Percentiles rank a stretch among this genome's conserved stretches.
phyloP scores from a whole-genome alignment of 768 basidiomycete species.

The Tulasnella sp. region DNA sequence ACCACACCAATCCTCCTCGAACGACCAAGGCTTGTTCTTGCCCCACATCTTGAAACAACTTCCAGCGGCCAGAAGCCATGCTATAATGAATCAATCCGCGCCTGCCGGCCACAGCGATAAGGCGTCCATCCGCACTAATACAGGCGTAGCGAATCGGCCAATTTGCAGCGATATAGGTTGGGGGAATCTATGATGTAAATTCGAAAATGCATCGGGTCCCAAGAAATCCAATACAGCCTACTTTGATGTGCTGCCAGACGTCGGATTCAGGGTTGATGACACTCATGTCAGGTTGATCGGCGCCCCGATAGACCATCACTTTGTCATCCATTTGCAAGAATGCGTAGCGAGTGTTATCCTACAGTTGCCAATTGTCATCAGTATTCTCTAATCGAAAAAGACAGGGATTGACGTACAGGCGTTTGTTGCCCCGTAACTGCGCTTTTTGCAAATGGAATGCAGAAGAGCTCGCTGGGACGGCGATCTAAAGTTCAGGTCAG shows the following conservation, averaged over 20 bases:
- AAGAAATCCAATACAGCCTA: slow-evolving; percentile 24
- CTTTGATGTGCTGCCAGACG: slow-evolving; percentile 97
- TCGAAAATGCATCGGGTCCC: not conserved
- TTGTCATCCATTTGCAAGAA: slow-evolving; percentile 95
- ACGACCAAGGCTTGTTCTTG: slow-evolving; percentile 86
- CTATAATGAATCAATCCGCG: slow-evolving; percentile 91
- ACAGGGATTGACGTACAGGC: slow-evolving; percentile 50
- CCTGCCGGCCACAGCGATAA: slow-evolving; percentile 88
- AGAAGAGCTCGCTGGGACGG: slow-evolving; percentile 54
- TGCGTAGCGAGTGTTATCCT: slow-evolving; percentile 95
- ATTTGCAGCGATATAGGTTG: slow-evolving; percentile 77
- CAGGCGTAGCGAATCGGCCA: slow-evolving; percentile 94
- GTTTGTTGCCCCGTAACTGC: slow-evolving; percentile 86
- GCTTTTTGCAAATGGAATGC: slow-evolving; percentile 90
- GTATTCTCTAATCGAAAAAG: not conserved
- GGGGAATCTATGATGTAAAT: slow-evolving; percentile 56
- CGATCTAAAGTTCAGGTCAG: not conserved
- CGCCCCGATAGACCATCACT: slow-evolving; percentile 86
- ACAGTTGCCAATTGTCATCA: not conserved
- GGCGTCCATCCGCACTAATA: slow-evolving; percentile 79
- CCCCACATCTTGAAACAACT: slow-evolving; percentile 66
- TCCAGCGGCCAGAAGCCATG: slow-evolving; percentile 91
- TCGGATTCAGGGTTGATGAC: slow-evolving; percentile 97
- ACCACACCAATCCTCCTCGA: slow-evolving; percentile 90
- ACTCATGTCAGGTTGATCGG: slow-evolving; percentile 96